Conservation (phyloP, 73 alveolate species). For the Tetrahymena malaccensis region DNA sequence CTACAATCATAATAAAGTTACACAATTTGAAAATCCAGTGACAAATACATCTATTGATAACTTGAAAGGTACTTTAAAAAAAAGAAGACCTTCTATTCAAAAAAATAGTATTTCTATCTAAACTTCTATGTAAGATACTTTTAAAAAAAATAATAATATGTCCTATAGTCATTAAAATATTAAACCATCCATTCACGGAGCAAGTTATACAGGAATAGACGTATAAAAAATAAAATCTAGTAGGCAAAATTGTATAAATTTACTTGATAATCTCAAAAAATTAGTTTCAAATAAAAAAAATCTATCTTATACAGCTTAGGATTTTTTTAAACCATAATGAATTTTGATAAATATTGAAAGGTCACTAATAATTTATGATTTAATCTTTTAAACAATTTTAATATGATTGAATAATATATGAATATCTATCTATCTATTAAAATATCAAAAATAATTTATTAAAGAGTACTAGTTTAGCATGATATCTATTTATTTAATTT, state of each 20-base stretch:
- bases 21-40: not conserved
- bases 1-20: not conserved
- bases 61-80: not conserved
- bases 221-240: not conserved
- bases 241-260: not conserved
- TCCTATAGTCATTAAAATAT: not conserved
- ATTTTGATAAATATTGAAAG: not conserved
- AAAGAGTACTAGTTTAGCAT: no score
- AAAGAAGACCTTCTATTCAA: not conserved
- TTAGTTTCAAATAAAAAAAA: not conserved
- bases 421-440: no score
- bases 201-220: not conserved
- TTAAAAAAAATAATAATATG: not conserved
- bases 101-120: not conserved
- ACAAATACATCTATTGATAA: not conserved
- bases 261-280: not conserved
- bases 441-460: no score
- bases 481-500: no score
- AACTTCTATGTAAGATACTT: not conserved
- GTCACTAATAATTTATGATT: no score
- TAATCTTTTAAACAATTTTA: no score
- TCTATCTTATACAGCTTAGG: not conserved
- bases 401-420: no score
- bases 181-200: not conserved
- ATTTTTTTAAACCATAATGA: not conserved